Percentiles rank a stretch among this genome's conserved stretches.
Conservation (phyloP, 2,329 filamentous ascomycete genomes). For the Colletotrichum higginsianum region DNA sequence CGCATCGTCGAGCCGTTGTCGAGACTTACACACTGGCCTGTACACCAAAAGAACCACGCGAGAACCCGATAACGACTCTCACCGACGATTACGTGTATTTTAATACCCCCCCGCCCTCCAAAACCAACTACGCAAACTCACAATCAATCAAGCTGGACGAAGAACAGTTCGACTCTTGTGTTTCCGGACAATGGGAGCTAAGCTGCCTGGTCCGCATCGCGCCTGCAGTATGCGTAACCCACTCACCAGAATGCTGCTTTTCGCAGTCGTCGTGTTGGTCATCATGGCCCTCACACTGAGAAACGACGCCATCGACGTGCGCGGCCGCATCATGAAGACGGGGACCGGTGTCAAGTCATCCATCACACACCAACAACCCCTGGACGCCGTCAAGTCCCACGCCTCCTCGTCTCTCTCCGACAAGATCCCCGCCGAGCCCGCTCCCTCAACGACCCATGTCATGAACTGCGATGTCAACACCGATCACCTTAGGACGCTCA, state of each 20-base stretch:
- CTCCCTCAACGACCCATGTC: constrained; percentile 47
- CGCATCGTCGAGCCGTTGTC: constrained; percentile 18
- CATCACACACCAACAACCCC: constrained; percentile 48
- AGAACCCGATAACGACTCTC: not conserved
- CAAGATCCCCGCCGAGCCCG: constrained; percentile 47
- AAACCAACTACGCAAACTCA: not conserved
- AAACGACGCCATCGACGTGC: constrained; percentile 57
- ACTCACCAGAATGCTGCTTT: constrained; percentile 60
- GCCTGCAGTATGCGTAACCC: constrained; percentile 66
- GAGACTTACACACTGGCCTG: not conserved
- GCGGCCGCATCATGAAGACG: constrained; percentile 57
- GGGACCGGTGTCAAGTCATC: constrained; percentile 55
- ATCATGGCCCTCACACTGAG: constrained; percentile 59
- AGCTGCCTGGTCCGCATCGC: constrained; percentile 56
- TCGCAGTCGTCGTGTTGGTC: constrained; percentile 60
- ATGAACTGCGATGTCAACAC: constrained; percentile 68
- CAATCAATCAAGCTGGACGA: constrained; percentile 40
- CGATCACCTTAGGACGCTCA: constrained; percentile 60
- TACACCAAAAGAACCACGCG: constrained; percentile 4
- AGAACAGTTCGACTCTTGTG: constrained; percentile 21
- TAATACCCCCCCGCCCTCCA: not conserved
- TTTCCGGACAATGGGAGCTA: constrained; percentile 54
- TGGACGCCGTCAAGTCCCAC: constrained; percentile 43
- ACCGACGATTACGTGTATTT: not conserved
- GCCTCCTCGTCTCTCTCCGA: constrained; percentile 46